These are phyloP conservation scores for Margaritispora aquatica DNA, from an alignment of 495 filamentous ascomycete genomes.

Conservation along the genomic window DNA sequence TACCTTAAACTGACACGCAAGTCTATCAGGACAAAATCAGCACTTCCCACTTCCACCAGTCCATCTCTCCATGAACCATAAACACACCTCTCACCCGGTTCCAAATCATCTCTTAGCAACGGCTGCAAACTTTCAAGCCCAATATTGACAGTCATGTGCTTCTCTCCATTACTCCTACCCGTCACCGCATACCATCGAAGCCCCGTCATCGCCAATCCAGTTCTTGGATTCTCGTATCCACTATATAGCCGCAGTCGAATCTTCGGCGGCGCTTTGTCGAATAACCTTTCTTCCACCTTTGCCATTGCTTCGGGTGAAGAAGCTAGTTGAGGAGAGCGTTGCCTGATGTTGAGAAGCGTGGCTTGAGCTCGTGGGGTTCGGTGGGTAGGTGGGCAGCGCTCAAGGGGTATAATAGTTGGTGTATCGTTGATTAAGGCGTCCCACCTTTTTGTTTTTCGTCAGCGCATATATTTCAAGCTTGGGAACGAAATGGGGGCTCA, in stretches of 20 bases:
- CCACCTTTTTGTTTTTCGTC: background rate
- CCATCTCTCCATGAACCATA: background rate
- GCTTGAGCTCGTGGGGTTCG: background rate
- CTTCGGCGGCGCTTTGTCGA: background rate
- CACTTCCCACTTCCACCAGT: too few relatives aligned
- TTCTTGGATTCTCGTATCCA: background rate
- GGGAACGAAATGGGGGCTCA: background rate
- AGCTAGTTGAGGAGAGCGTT: background rate
- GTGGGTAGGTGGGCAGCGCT: background rate
- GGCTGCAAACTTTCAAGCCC: background rate
- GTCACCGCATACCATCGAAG: background rate
- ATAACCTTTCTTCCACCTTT: background rate
- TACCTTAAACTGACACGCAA: background rate
- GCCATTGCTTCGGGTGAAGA: background rate
- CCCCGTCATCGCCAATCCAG: background rate
- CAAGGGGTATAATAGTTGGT: background rate
- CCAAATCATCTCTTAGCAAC: slow-evolving; percentile 6
- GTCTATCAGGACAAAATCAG: background rate
- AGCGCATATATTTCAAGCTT: background rate
- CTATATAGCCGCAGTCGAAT: background rate
- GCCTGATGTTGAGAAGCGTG: background rate
- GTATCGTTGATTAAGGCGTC: background rate
- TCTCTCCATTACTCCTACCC: background rate
- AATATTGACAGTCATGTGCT: background rate
- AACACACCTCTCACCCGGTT: background rate